A percentile compares a stretch with the other conserved stretches of the same genome.
Evolutionary conservation across 2,329 filamentous ascomycete genomes (phyloP).

Genomic region (Diaporthe sp.): DNA sequence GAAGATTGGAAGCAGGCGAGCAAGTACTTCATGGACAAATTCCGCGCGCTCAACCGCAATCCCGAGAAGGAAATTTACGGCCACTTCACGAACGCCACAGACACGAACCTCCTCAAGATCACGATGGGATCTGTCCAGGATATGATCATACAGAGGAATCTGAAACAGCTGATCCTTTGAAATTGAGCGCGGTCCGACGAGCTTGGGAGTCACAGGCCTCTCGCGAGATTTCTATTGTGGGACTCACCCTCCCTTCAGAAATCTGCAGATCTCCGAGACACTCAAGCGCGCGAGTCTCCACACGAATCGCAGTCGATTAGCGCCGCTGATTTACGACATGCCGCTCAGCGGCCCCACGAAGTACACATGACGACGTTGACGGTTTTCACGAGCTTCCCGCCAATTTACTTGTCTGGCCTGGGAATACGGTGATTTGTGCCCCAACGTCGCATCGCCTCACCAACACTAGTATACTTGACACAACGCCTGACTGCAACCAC

Average conservation of each 20-base stretch:
- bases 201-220: slow-evolving; percentile 25
- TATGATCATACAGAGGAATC: slow-evolving; percentile 87
- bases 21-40: slow-evolving; percentile 86
- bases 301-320: slow-evolving; percentile 35
- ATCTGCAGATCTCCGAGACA: slow-evolving; percentile 22
- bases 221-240: slow-evolving; percentile 3
- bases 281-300: slow-evolving; percentile 25
- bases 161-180: slow-evolving; percentile 82
- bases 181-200: slow-evolving; percentile 34
- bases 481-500: slow-evolving; percentile 9
- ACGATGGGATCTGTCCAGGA: slow-evolving; percentile 89
- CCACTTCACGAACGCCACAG: slow-evolving; percentile 71
- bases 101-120: slow-evolving; percentile 82
- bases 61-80: slow-evolving; percentile 72
- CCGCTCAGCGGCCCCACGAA: slow-evolving; percentile 17
- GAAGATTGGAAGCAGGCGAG: slow-evolving; percentile 79
- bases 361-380: slow-evolving; percentile 24
- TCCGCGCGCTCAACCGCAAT: slow-evolving; percentile 79
- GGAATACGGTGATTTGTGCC: background rate
- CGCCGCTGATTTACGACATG: slow-evolving; percentile 26
- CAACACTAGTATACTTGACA: slow-evolving; percentile 5
- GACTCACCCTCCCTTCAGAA: background rate
- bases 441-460: slow-evolving; percentile 3
- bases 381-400: slow-evolving; percentile 20
- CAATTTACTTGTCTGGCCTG: slow-evolving; percentile 1